Evolutionary conservation across 805 yeast species (phyloP), one percentile per base, ranked within the genome.

Genomic region (Tetrapisispora iriomotensis): DNA sequence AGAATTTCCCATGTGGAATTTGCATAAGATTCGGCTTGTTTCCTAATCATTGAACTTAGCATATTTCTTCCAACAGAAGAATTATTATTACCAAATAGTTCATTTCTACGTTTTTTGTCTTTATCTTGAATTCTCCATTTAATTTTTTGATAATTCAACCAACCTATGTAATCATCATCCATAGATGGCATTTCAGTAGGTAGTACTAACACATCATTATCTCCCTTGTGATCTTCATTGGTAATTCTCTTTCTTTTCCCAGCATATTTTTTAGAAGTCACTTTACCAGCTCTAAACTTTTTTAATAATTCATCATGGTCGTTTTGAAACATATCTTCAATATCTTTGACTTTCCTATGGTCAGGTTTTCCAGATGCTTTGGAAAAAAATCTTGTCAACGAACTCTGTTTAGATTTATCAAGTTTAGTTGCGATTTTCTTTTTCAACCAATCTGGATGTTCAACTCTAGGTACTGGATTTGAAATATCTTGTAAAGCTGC

Each of bases 391-490:
- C 63, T 63, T 1, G 70, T 59, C 36, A 90, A 63, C 0, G 77
- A 73, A 2, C 77, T 68, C 60, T 90, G 97, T 52, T 83, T 83
- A 52, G 74, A 68, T 42, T 72, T 75, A 54, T 84, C 90, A 39
- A 76, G 75, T 40, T 68, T 73, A 6, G 63, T 64, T 2, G 71
- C 68, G 39, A 90, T 76, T 43, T 72, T 73, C 48, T 71, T 78
- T 43, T 70, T 72, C 40, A 92, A 67, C 99, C 99, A 92, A 23
- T 81, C 92, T 0, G 99, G 99, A 53, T 90, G 96, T 4, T 75
- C 74, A 6, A 94, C 90, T 49, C 96, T 69, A 5, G 96, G 96
- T 32, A 94, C 96, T 0, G 99, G 99, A 53, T 92, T 94, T 12
- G 68, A 62, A 14, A 90, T 75, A 38, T 77, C 76, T 64, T 92